Evolutionary conservation across 2,329 filamentous ascomycete genomes (phyloP).

Genomic region (Clonostachys chloroleuca): DNA sequence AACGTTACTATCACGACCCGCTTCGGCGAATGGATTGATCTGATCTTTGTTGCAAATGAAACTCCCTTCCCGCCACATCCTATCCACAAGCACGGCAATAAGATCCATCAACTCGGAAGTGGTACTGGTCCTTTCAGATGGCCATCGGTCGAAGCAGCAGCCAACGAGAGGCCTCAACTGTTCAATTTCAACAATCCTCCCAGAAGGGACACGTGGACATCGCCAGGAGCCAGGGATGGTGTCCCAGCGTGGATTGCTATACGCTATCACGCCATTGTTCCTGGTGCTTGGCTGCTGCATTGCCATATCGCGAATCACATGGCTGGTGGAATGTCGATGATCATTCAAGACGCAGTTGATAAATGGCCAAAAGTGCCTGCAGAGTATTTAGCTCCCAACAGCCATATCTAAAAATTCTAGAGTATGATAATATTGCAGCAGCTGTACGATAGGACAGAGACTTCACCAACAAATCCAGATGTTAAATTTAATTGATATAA

Average conservation of each 20-base stretch:
- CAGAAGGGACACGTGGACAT: conserved; percentile 35
- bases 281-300: conserved; percentile 50
- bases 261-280: conserved; percentile 46
- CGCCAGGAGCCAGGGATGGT: neutral
- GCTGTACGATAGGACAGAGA: too few relatives aligned
- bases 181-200: conserved; percentile 57
- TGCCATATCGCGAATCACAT: conserved; percentile 53
- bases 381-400: too few relatives aligned
- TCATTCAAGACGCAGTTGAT: conserved; percentile 42
- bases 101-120: conserved; percentile 51
- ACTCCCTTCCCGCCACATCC: conserved; percentile 47
- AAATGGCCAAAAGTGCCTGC: conserved; percentile 32
- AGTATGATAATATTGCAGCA: too few relatives aligned
- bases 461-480: too few relatives aligned
- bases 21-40: conserved; percentile 48
- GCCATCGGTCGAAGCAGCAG: conserved; percentile 46
- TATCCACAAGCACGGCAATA: conserved; percentile 61
- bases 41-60: conserved; percentile 41
- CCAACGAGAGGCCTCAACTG: conserved; percentile 31
- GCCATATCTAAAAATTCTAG: too few relatives aligned
- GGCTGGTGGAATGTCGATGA: conserved; percentile 49
- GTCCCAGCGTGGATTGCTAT: conserved; percentile 41
- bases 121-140: conserved; percentile 48
- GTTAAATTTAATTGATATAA: too few relatives aligned
- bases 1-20: conserved; percentile 44